phyloP scores from a whole-genome alignment of 2,329 filamentous ascomycete species.

The Fusarium hostae region DNA sequence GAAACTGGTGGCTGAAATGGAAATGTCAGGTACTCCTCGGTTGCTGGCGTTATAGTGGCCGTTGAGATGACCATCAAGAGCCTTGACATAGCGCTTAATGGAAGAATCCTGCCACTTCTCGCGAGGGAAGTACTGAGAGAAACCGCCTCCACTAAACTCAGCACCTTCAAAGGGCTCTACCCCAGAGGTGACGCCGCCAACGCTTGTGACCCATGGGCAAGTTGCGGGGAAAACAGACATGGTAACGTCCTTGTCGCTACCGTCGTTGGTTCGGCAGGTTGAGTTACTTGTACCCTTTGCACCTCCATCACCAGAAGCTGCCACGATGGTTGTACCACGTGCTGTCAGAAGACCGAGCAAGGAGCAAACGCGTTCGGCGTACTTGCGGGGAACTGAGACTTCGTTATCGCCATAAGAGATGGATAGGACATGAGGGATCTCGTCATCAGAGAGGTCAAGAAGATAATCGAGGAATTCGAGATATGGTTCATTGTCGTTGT shows the following conservation, averaged over 20 bases:
- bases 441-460: constrained; percentile 54
- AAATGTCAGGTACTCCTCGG: constrained; percentile 63
- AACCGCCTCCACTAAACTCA: constrained; percentile 62
- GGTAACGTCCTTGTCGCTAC: constrained; percentile 64
- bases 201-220: constrained; percentile 75
- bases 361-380: constrained; percentile 64
- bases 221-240: constrained; percentile 72
- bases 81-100: constrained; percentile 54
- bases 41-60: constrained; percentile 58
- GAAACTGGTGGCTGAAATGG: constrained; percentile 69
- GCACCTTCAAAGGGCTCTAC: constrained; percentile 55
- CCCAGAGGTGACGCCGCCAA: constrained; percentile 66
- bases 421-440: constrained; percentile 66
- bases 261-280: constrained; percentile 68
- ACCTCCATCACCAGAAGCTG: constrained; percentile 63
- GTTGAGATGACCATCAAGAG: constrained; percentile 55
- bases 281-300: constrained; percentile 59
- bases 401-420: constrained; percentile 70
- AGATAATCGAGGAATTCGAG: constrained; percentile 64
- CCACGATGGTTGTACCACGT: constrained; percentile 63
- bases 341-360: constrained; percentile 64
- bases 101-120: constrained; percentile 58
- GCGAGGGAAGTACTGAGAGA: constrained; percentile 61
- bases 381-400: constrained; percentile 61
- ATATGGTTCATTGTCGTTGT: constrained; percentile 66